phyloP scores from a whole-genome alignment of 306 rosid genomes.

The Trifolium fragiferum region DNA sequence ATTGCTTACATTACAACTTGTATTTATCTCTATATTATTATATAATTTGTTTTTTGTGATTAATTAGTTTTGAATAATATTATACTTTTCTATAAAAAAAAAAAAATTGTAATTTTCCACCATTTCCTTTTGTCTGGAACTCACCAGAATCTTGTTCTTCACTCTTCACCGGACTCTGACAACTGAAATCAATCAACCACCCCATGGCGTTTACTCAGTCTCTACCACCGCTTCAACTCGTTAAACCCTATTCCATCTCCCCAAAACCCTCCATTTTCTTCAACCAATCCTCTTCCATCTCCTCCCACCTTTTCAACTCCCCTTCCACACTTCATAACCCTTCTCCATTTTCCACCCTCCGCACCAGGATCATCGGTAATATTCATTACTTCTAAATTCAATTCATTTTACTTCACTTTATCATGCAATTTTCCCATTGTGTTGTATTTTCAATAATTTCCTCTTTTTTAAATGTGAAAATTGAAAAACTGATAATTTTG shows the following conservation, averaged over 20 bases:
- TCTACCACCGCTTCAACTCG: background rate
- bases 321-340: background rate
- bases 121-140: background rate
- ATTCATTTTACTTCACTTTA: background rate
- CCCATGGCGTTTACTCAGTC: background rate
- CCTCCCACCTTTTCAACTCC: background rate
- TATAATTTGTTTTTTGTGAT: no score
- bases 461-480: background rate
- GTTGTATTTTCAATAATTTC: background rate
- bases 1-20: no score
- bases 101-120: no score
- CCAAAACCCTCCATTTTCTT: background rate
- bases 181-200: background rate
- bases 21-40: no score
- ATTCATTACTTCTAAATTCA: background rate
- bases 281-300: background rate
- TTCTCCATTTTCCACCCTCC: conserved; percentile 14
- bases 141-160: background rate
- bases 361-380: conserved; percentile 41
- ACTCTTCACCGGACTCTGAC: background rate
- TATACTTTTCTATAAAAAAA: no score
- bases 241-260: background rate
- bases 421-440: background rate
- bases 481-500: background rate
- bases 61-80: no score